Percentiles rank a stretch among this genome's conserved stretches.
phyloP scores from a whole-genome alignment of 257 asterid species.

The Solanum chiquidenum region DNA sequence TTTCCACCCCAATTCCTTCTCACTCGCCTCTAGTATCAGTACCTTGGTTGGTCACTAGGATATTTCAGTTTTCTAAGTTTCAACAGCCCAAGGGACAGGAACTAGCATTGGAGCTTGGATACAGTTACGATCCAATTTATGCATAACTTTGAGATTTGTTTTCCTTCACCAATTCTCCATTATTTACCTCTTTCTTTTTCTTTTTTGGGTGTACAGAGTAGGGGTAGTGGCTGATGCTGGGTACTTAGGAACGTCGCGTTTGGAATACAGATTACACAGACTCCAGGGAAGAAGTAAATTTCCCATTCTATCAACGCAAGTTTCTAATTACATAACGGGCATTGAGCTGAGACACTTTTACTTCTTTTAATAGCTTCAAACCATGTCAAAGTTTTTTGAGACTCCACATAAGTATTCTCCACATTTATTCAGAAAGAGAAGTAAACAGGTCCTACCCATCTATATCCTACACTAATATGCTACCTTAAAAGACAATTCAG shows the following conservation, averaged over 20 bases:
- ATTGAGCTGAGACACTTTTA: background rate
- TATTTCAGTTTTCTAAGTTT: background rate
- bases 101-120: background rate
- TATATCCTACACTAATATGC: background rate
- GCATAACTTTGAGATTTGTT: background rate
- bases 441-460: background rate
- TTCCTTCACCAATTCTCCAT: background rate
- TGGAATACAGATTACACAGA: background rate
- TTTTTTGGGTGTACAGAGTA: background rate
- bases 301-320: background rate
- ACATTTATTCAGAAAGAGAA: background rate
- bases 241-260: background rate
- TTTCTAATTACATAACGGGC: background rate
- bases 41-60: background rate
- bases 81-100: background rate
- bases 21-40: background rate
- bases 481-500: background rate
- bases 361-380: background rate
- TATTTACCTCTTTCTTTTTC: background rate
- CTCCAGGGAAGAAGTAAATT: background rate
- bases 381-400: background rate
- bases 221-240: background rate
- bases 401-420: background rate
- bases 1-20: background rate
- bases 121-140: background rate